Base-by-base conservation (phyloP, 2,329 filamentous ascomycete genomes). In the Fusarium sp. region DNA sequence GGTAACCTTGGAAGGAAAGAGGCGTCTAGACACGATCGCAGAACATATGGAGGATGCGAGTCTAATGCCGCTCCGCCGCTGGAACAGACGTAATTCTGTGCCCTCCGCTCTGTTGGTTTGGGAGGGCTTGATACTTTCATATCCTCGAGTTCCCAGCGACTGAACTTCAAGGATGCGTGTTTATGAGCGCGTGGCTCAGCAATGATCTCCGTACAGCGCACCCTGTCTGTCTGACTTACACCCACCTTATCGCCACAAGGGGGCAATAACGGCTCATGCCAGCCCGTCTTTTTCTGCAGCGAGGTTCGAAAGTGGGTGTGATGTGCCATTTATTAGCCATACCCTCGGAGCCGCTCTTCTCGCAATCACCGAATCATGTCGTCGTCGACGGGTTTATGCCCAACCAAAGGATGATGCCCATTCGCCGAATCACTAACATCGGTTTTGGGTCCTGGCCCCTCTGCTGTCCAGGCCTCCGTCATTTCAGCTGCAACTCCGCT, bases 401-500 rank as follows among this genome's bases (percentile, higher is more conserved):
- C 60, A 47, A 66, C 65, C 47, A 66, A 39, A 65, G 53, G 50
- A 50, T 55, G 69, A 70, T 56, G 49, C 47, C 65, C 52, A 66
- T 73, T 55, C 60, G 63, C 52, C 64, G 45, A 68, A 72, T 72
- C 49, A 22, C 46, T 56, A 67, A 66, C 69, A 52, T 47, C 44
- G 38, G 31, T 31, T 52, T 52, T 41, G 18, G 41, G 38, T 52
- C 33, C 55, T 63, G 45, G 55, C 39, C 46, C 69, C 56, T 65
- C 46, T 65, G 53, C 62, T 25, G 49, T 60, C 54, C 53, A 31
- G 27, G 67, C 36, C 56, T 71, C 65, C 70, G 65, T 72, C 70
- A 72, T 73, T 72, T 73, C 70, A 72, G 70, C 70, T 73, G 31
- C 66, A 45, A 49, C 70, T 73, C 70, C 70, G 66, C 70, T 73